phyloP scores from a whole-genome alignment of 2,329 filamentous ascomycete genomes.

The Fusarium sp. region DNA sequence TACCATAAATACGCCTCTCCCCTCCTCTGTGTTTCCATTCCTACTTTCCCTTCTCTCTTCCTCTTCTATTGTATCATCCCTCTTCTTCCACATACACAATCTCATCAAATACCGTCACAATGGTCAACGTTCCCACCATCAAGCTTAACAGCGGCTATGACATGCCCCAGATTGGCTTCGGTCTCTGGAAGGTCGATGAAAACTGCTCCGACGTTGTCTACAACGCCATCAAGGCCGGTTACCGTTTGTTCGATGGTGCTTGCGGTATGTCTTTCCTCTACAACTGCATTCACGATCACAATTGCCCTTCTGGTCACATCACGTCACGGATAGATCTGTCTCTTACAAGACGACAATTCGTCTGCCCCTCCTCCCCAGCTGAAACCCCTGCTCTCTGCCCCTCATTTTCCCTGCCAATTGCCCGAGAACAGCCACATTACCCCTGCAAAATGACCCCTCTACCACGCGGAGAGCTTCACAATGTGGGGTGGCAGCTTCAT shows the following conservation, averaged over 20 bases:
- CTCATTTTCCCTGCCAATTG: conserved; percentile 39
- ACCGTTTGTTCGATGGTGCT: conserved; percentile 71
- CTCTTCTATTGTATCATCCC: conserved; percentile 2
- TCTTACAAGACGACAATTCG: conserved; percentile 18
- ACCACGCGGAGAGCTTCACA: conserved; percentile 29
- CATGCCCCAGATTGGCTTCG: conserved; percentile 82
- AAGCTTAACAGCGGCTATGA: conserved; percentile 74
- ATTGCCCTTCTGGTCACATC: conserved; percentile 4
- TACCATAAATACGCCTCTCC: conserved; percentile 38
- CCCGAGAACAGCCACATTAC: conserved; percentile 43
- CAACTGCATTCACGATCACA: conserved; percentile 4
- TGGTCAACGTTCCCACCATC: conserved; percentile 58
- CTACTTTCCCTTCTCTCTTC: conserved; percentile 13
- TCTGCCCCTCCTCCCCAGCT: conserved; percentile 36
- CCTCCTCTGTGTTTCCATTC: conserved; percentile 22
- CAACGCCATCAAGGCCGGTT: conserved; percentile 75
- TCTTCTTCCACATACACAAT: conserved; percentile 13
- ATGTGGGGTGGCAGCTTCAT: conserved; percentile 34
- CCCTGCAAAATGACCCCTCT: conserved; percentile 43
- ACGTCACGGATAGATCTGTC: conserved; percentile 6
- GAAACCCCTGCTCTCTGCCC: conserved; percentile 24
- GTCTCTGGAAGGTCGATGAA: conserved; percentile 86
- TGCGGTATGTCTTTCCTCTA: conserved; percentile 60
- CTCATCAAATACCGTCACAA: conserved; percentile 42
- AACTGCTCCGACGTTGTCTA: conserved; percentile 82